phyloP scores from a whole-genome alignment of 352 stramenopile species.

The Hyaloperonospora brassicae region DNA sequence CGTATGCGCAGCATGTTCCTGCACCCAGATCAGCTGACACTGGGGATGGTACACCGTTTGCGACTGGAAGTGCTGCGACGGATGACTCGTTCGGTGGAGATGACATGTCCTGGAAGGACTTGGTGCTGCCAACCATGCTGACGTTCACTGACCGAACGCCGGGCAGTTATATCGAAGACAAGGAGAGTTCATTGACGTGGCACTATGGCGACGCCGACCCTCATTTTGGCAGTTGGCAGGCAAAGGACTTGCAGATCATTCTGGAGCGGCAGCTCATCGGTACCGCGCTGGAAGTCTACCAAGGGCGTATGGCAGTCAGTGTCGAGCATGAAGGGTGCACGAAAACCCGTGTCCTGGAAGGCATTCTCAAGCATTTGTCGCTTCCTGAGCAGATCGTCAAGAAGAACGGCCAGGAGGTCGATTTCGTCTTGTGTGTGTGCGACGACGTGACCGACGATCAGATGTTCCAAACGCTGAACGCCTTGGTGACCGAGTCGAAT shows the following conservation, averaged over 20 bases:
- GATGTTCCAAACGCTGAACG: slow-evolving; percentile 86
- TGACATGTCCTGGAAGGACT: slow-evolving; percentile 72
- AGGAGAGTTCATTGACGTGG: slow-evolving; percentile 82
- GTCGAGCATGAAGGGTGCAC: slow-evolving; percentile 76
- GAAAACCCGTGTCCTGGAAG: slow-evolving; percentile 68
- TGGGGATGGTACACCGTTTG: slow-evolving; percentile 15
- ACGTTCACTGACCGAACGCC: slow-evolving; percentile 71
- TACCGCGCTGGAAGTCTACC: slow-evolving; percentile 79
- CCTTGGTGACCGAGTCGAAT: slow-evolving; percentile 64
- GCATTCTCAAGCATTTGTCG: slow-evolving; percentile 64
- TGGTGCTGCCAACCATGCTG: slow-evolving; percentile 70
- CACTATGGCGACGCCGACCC: slow-evolving; percentile 80
- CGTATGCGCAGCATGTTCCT: slow-evolving; percentile 29
- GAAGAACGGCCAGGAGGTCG: slow-evolving; percentile 64
- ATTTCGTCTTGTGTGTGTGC: slow-evolving; percentile 85
- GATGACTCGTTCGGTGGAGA: slow-evolving; percentile 48
- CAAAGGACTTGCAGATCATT: slow-evolving; percentile 87
- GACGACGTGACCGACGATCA: slow-evolving; percentile 86
- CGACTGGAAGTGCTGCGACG: slow-evolving; percentile 21
- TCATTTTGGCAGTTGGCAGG: slow-evolving; percentile 84
- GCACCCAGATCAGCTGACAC: slow-evolving; percentile 14
- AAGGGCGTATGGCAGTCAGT: slow-evolving; percentile 75
- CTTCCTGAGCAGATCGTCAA: slow-evolving; percentile 54
- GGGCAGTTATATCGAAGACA: slow-evolving; percentile 79
- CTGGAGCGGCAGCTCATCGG: slow-evolving; percentile 81